Evolutionary conservation across 129 eudicot genomes (phyloP).

Genomic region (Smallanthus sonchifolius): DNA sequence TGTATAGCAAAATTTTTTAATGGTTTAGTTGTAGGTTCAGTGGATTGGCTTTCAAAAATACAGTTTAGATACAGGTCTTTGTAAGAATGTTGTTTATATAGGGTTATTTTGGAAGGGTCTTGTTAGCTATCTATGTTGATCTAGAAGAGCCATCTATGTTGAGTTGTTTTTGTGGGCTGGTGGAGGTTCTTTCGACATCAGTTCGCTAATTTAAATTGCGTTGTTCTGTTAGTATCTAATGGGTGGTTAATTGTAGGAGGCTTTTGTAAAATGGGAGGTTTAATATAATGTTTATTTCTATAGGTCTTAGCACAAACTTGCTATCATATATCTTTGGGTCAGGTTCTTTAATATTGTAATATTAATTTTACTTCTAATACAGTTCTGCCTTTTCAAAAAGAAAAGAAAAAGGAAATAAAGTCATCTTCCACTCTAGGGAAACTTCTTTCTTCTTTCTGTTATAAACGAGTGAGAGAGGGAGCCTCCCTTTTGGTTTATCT

Average conservation of each 20-base stretch:
- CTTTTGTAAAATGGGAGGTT: not conserved
- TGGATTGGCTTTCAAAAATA: not conserved
- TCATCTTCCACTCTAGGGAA: not conserved
- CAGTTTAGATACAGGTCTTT: not conserved
- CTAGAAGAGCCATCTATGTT: not conserved
- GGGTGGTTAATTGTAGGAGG: not conserved
- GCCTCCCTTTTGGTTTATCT: not conserved
- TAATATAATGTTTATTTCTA: not conserved
- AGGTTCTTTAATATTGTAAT: not conserved
- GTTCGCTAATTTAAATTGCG: not conserved
- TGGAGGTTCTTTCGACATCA: not conserved
- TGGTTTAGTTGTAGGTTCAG: not conserved
- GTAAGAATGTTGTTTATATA: not conserved
- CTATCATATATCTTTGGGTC: not conserved
- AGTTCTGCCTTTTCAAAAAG: not conserved
- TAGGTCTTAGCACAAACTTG: not conserved
- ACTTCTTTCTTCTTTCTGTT: not conserved
- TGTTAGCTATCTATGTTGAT: not conserved
- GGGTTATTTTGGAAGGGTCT: not conserved
- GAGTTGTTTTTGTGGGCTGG: not conserved
- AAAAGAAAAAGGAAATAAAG: not conserved
- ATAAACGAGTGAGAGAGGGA: not conserved
- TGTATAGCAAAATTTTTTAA: not conserved
- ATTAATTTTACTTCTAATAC: not conserved
- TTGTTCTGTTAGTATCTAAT: not conserved